A percentile compares a stretch with the other conserved stretches of the same genome.
Conservation (phyloP, 2,329 filamentous ascomycete species). For the Pestalotiopsis sp. region DNA sequence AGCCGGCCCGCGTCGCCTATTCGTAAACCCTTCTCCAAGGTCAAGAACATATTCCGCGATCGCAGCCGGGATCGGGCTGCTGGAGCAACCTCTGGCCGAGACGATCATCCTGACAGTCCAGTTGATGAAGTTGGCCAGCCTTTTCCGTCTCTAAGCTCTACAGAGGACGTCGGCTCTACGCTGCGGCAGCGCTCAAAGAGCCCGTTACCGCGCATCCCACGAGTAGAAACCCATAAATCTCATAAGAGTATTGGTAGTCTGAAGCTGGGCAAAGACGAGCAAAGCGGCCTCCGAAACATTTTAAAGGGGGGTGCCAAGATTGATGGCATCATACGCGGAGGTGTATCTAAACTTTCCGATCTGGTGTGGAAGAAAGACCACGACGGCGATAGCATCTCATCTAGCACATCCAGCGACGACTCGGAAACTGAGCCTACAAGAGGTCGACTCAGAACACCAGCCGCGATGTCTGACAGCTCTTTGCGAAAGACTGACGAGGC, state of each 20-base stretch:
- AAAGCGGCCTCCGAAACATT: slow-evolving; percentile 69
- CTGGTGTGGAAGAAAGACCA: slow-evolving; percentile 59
- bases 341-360: slow-evolving; percentile 60
- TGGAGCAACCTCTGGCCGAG: slow-evolving; percentile 37
- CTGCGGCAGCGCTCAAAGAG: slow-evolving; percentile 39
- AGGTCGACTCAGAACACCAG: slow-evolving; percentile 41
- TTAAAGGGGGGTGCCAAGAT: slow-evolving; percentile 75
- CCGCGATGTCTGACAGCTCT: slow-evolving; percentile 37
- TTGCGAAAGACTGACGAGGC: slow-evolving; percentile 34
- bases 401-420: slow-evolving; percentile 49
- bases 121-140: slow-evolving; percentile 27
- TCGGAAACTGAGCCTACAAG: slow-evolving; percentile 49
- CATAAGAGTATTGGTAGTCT: slow-evolving; percentile 53
- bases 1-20: slow-evolving; percentile 68
- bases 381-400: slow-evolving; percentile 32
- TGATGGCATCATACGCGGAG: slow-evolving; percentile 68
- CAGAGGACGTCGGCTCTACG: slow-evolving; percentile 29
- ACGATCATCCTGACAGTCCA: slow-evolving; percentile 34
- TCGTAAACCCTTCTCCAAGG: slow-evolving; percentile 60
- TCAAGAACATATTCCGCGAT: slow-evolving; percentile 60
- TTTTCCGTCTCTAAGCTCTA: slow-evolving; percentile 29
- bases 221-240: slow-evolving; percentile 51
- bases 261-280: slow-evolving; percentile 46
- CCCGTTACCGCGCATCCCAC: slow-evolving; percentile 40
- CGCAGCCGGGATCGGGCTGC: slow-evolving; percentile 49